Evolutionary conservation across 2,329 filamentous ascomycete species (phyloP).

Genomic region (Phaeomoniella chlamydospora): DNA sequence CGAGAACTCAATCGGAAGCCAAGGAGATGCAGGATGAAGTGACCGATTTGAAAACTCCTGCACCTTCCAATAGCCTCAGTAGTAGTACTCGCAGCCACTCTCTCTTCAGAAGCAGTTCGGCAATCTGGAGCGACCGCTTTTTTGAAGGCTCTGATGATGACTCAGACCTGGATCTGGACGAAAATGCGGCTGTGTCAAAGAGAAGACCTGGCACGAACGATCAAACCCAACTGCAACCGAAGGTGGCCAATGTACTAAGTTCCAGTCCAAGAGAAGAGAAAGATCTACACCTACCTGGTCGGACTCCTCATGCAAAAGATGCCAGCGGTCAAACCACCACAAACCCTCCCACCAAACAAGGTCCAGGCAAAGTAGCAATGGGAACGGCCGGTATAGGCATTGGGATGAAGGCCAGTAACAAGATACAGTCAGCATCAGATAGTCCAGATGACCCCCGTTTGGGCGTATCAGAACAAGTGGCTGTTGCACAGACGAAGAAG

Average conservation of each 20-base stretch:
- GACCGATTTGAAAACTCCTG: slow-evolving; percentile 11
- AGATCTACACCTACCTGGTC: slow-evolving; percentile 1
- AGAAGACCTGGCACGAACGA: slow-evolving; percentile 1
- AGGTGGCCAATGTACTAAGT: slow-evolving; percentile 5
- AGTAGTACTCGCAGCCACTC: slow-evolving; percentile 10
- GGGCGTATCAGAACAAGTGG: slow-evolving; percentile 1
- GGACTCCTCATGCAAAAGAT: too few species aligned
- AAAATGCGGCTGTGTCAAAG: slow-evolving; percentile 6
- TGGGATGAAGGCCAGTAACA: too few species aligned
- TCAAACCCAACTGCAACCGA: slow-evolving; percentile 1
- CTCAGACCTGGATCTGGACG: slow-evolving; percentile 22
- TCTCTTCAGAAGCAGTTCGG: slow-evolving; percentile 32
- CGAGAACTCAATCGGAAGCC: slow-evolving; percentile 10
- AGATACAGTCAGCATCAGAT: neutral
- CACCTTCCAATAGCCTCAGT: slow-evolving; percentile 3
- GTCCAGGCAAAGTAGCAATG: slow-evolving; percentile 5
- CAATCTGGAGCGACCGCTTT: slow-evolving; percentile 53
- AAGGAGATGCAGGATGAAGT: slow-evolving; percentile 16
- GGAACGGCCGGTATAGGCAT: neutral
- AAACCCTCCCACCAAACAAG: slow-evolving; percentile 5
- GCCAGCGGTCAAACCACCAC: slow-evolving; percentile 1
- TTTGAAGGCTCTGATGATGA: slow-evolving; percentile 42
- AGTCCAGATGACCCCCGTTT: too few species aligned
- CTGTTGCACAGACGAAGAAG: slow-evolving; percentile 1
- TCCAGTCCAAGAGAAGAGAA: slow-evolving; percentile 6